Evolutionary conservation across 1,284 basidiomycete genomes (phyloP).

Genomic region (Melampsora americana): DNA sequence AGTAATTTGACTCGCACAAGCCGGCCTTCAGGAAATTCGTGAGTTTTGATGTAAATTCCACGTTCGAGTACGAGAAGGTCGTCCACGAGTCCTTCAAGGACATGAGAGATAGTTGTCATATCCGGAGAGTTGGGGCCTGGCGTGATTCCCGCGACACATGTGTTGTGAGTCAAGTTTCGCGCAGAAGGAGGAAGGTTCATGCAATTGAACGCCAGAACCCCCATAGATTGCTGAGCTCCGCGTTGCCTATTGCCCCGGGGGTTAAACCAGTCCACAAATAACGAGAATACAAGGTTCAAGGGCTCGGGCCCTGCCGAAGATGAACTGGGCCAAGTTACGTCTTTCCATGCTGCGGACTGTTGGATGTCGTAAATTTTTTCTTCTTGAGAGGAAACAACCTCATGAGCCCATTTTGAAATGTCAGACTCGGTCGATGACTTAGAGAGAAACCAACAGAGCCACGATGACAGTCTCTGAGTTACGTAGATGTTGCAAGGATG

Average conservation of each 20-base stretch:
- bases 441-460: neutral
- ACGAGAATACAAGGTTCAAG: constrained; percentile 11
- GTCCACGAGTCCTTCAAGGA: neutral
- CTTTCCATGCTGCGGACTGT: constrained; percentile 7
- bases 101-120: constrained; percentile 4
- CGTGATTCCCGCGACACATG: constrained; percentile 16
- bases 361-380: constrained; percentile 10
- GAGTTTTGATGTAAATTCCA: neutral
- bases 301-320: neutral
- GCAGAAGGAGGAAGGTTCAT: constrained; percentile 9
- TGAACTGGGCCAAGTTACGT: neutral
- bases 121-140: constrained; percentile 8
- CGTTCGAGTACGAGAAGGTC: neutral
- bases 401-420: neutral
- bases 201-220: constrained; percentile 5
- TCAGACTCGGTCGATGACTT: neutral
- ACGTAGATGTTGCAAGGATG: neutral
- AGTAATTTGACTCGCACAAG: constrained; percentile 2
- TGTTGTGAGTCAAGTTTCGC: neutral
- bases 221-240: constrained; percentile 14
- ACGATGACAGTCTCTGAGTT: neutral
- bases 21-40: constrained; percentile 17
- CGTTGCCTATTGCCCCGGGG: constrained; percentile 9
- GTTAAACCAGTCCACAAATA: constrained; percentile 37
- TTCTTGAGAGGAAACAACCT: neutral